Conservation (phyloP, 805 yeast genomes). For the Sugiyamaella marilandica region DNA sequence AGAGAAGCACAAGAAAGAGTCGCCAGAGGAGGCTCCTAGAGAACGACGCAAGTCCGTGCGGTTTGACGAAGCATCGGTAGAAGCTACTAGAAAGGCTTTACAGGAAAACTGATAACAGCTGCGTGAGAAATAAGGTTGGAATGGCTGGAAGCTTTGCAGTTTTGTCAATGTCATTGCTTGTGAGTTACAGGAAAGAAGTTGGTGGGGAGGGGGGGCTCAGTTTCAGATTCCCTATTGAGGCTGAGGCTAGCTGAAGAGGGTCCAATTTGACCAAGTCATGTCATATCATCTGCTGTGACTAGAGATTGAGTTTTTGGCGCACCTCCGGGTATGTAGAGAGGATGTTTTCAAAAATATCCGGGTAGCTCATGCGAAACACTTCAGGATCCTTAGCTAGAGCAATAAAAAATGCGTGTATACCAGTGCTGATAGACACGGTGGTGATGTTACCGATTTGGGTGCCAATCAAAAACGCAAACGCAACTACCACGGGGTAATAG, state of each 20-base stretch:
- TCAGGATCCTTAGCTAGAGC: constrained; percentile 84
- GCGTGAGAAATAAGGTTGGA: too few species aligned
- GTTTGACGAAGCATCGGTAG: constrained; percentile 13
- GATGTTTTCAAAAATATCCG: constrained; percentile 59
- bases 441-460: constrained; percentile 71
- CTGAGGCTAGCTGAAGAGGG: too few species aligned
- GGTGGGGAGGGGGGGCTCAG: too few species aligned
- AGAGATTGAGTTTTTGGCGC: constrained; percentile 43
- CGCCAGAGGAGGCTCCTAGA: constrained; percentile 5
- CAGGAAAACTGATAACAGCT: neutral
- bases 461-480: constrained; percentile 67
- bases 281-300: neutral
- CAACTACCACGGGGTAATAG: constrained; percentile 68
- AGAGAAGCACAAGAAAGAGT: constrained; percentile 32
- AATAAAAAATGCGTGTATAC: constrained; percentile 77
- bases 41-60: constrained; percentile 25
- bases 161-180: too few species aligned
- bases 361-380: constrained; percentile 66
- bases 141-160: too few species aligned
- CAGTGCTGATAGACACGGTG: constrained; percentile 71
- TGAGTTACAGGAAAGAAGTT: too few species aligned
- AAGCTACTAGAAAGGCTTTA: neutral
- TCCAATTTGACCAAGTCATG: too few species aligned
- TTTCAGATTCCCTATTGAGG: too few species aligned
- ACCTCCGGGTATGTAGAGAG: constrained; percentile 67